phyloP scores from a whole-genome alignment of 192 early-diverging fungal species.

The Backusella australiensis region DNA sequence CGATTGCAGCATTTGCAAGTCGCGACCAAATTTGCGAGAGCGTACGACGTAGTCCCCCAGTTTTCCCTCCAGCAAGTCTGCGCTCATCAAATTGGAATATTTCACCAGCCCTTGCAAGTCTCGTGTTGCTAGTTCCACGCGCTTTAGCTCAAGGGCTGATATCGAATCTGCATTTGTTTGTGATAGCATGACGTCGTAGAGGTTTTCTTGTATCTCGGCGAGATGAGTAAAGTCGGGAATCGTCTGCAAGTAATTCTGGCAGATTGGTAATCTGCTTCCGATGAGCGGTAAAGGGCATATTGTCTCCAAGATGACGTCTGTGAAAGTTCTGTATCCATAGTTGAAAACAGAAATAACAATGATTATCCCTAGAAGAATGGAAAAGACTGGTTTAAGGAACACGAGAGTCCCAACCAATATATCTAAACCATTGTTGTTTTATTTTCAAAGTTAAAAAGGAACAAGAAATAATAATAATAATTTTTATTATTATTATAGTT shows the following conservation, averaged over 20 bases:
- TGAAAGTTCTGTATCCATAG: background rate
- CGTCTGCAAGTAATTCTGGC: background rate
- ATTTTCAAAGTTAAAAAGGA: background rate
- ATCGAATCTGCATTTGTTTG: constrained; percentile 32
- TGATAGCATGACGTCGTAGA: constrained; percentile 38
- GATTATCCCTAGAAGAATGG: background rate
- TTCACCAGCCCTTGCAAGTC: constrained; percentile 50
- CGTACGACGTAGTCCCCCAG: constrained; percentile 38
- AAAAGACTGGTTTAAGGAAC: background rate
- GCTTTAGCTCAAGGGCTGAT: constrained; percentile 44
- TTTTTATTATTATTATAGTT: background rate
- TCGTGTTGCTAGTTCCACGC: constrained; percentile 45
- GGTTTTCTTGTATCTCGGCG: constrained; percentile 44
- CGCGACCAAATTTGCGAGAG: constrained; percentile 38
- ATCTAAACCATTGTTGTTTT: background rate
- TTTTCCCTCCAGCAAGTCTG: constrained; percentile 33
- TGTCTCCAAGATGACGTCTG: background rate
- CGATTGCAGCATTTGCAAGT: constrained; percentile 47
- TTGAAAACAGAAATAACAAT: background rate
- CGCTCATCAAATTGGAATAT: constrained; percentile 38
- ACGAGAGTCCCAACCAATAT: background rate
- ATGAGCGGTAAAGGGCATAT: background rate
- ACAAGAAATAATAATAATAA: background rate
- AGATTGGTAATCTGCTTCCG: background rate
- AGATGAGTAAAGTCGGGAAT: constrained; percentile 51